Conservation (phyloP, 495 filamentous ascomycete genomes). For the Physcia stellaris region DNA sequence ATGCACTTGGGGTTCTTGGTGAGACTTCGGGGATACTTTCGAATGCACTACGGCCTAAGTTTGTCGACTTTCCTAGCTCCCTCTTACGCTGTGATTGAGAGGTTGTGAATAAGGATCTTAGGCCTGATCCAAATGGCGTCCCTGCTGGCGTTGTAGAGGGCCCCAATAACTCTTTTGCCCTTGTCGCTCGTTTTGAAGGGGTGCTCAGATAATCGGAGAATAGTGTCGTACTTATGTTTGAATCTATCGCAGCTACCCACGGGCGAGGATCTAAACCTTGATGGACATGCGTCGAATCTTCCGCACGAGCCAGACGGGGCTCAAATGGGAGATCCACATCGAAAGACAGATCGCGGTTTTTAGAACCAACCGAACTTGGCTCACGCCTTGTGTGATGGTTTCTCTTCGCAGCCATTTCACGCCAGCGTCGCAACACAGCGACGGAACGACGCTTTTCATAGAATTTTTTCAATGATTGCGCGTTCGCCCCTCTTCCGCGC, state of each 20-base stretch:
- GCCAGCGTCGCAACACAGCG: slow-evolving; percentile 46
- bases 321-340: no score
- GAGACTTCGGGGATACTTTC: slow-evolving; percentile 11
- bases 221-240: slow-evolving; percentile 26
- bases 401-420: slow-evolving; percentile 31
- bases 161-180: slow-evolving; percentile 35
- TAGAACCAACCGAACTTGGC: no score
- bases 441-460: slow-evolving; percentile 40
- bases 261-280: slow-evolving; percentile 35
- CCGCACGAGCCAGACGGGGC: slow-evolving; percentile 18
- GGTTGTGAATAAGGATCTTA: slow-evolving; percentile 9
- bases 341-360: no score
- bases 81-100: no score
- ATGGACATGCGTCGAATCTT: slow-evolving; percentile 28
- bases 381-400: slow-evolving; percentile 21
- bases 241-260: slow-evolving; percentile 24
- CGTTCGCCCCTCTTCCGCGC: slow-evolving; percentile 29
- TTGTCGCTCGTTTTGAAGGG: slow-evolving; percentile 42
- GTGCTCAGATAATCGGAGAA: slow-evolving; percentile 41
- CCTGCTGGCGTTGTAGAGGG: slow-evolving; percentile 37
- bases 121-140: slow-evolving; percentile 11
- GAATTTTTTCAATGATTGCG: slow-evolving; percentile 41
- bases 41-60: slow-evolving; percentile 7
- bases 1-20: slow-evolving; percentile 3
- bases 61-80: slow-evolving; percentile 11